These are phyloP conservation scores for Microcos paniculata DNA, from an alignment of 345 rosid genomes.

Conservation along the genomic window DNA sequence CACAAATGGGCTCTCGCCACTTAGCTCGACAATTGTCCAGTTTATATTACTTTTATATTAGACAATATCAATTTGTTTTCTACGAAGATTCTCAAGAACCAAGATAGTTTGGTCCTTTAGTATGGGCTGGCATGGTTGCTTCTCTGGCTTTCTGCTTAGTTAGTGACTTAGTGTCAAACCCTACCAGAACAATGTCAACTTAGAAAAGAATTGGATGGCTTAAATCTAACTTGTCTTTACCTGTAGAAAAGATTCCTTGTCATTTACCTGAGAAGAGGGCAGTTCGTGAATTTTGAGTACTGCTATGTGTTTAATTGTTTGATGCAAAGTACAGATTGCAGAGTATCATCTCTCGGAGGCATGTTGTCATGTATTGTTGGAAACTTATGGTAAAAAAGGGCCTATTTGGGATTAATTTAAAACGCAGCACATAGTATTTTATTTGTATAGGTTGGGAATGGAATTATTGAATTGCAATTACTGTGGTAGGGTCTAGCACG, in stretches of 20 bases:
- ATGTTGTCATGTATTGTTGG: conserved; percentile 12
- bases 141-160: neutral
- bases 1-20: conserved; percentile 2
- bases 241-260: neutral
- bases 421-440: neutral
- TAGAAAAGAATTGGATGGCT: too few relatives aligned
- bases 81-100: neutral
- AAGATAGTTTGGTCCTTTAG: neutral
- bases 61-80: neutral
- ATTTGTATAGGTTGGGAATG: conserved; percentile 8
- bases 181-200: neutral
- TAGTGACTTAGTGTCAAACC: too few relatives aligned
- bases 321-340: neutral
- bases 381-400: conserved; percentile 5
- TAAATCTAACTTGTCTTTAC: neutral
- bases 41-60: neutral
- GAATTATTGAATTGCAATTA: conserved; percentile 17
- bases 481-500: conserved; percentile 39
- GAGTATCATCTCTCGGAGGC: conserved; percentile 20
- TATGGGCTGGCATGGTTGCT: neutral
- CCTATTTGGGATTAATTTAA: too few relatives aligned
- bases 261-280: neutral
- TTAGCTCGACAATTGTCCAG: neutral
- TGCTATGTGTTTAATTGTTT: conserved; percentile 10
- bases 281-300: neutral